phyloP scores from a whole-genome alignment of 2,329 filamentous ascomycete species.

The Cadophora sp. region DNA sequence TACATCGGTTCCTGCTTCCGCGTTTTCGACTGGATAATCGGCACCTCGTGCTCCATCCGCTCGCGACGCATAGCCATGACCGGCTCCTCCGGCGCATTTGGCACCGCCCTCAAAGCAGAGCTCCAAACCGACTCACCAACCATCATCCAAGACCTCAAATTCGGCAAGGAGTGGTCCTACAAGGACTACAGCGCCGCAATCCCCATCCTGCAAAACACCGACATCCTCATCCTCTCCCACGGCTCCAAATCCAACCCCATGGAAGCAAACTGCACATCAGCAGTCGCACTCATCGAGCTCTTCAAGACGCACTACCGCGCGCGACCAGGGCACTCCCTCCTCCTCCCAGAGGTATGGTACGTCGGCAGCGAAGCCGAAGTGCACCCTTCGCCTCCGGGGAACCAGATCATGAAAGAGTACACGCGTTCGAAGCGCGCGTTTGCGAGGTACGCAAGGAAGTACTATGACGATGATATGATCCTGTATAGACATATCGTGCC shows the following conservation, averaged over 20 bases:
- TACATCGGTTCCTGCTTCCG: slow-evolving; percentile 31
- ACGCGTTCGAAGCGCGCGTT: slow-evolving; percentile 6
- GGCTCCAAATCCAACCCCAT: slow-evolving; percentile 22
- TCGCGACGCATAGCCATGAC: slow-evolving; percentile 25
- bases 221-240: slow-evolving; percentile 24
- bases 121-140: slow-evolving; percentile 19
- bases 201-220: slow-evolving; percentile 22
- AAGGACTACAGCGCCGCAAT: slow-evolving; percentile 11
- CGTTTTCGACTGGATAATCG: slow-evolving; percentile 29
- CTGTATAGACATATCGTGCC: slow-evolving; percentile 27
- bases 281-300: slow-evolving; percentile 19
- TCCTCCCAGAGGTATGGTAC: slow-evolving; percentile 29
- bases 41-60: slow-evolving; percentile 20
- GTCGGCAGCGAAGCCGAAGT: slow-evolving; percentile 18
- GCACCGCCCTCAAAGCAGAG: slow-evolving; percentile 20
- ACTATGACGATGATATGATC: slow-evolving; percentile 21
- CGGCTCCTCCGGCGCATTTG: slow-evolving; percentile 15
- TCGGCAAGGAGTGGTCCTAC: slow-evolving; percentile 19
- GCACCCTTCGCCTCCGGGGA: slow-evolving; percentile 7
- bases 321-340: slow-evolving; percentile 14
- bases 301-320: slow-evolving; percentile 23
- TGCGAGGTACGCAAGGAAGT: slow-evolving; percentile 1
- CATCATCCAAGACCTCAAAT: slow-evolving; percentile 22
- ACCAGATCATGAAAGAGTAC: slow-evolving; percentile 4
- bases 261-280: slow-evolving; percentile 12